Base-by-base conservation (phyloP, 257 asterid genomes). In the Hygrophila difformis region DNA sequence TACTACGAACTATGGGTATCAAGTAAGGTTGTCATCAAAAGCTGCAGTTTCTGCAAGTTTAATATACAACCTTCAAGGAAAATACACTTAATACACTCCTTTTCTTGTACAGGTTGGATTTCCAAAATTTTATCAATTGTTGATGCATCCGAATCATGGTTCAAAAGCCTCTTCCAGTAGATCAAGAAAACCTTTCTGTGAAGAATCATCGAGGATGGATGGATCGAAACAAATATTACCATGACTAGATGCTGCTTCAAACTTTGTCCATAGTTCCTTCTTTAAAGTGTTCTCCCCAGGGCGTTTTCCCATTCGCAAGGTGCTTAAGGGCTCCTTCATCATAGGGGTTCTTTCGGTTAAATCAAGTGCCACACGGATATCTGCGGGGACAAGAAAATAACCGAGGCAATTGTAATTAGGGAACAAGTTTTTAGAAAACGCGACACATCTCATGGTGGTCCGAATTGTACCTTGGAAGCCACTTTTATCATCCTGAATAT, bases 241-340 rank as follows among this genome's bases (percentile, higher is more conserved):
- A 62, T 53, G 58, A 42, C 66, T 48, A 0, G 94, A 70, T 31
- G 87, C 99, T 51, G 86, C 99, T 52, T 91, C 99, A 61, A 91
- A 91, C 64, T 51, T 76, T 12, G 70, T 57, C 97, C 99, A 91
- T 0, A 91, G 72, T 48, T 91, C 99, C 56, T 63, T 86, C 89
- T 91, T 91, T 47, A 91, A 71, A n/a, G 99, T 91, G 74, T 81
- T 82, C 74, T 91, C 99, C 57, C 99, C 99, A 1, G 93, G 93
- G 45, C 55, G 95, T 61, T 68, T 82, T 50, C 89, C 81, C 36
- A 14, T 53, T 57, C 55, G 63, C 34, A 72, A 51, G 44, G 67
- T 68, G 36, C 60, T 66, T 66, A 42, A 18, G 1, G 78, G 70
- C 55, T 71, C 78, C 69, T 65, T 81, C 39, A 65, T 13, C 81